Conservation (phyloP, 1,139 yeast genomes). For the Diutina ranongensis region DNA sequence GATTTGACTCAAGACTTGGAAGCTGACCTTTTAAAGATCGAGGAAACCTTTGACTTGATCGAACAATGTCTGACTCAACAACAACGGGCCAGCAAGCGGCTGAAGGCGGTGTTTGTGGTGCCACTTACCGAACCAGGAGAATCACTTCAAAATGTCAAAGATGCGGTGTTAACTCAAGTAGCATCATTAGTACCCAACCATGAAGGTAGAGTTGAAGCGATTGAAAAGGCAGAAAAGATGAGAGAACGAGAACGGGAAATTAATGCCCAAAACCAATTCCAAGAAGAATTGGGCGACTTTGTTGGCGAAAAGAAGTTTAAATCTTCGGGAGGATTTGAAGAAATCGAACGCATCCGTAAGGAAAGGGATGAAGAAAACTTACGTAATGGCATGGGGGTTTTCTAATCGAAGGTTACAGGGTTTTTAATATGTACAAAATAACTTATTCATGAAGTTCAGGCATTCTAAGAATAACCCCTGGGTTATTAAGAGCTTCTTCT, state of each 20-base stretch:
- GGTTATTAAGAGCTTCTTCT: constrained; percentile 62
- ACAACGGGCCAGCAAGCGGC: constrained; percentile 22
- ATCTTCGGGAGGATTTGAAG: constrained; percentile 82
- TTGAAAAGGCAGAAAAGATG: constrained; percentile 72
- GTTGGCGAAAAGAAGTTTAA: constrained; percentile 68
- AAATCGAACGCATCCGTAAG: constrained; percentile 59
- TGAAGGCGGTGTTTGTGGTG: constrained; percentile 19
- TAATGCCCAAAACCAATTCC: constrained; percentile 52
- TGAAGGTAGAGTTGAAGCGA: constrained; percentile 75
- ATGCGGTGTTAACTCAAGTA: constrained; percentile 74
- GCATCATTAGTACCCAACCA: constrained; percentile 74
- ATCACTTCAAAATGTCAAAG: constrained; percentile 54
- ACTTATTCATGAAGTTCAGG: constrained; percentile 35
- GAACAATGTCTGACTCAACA: constrained; percentile 78
- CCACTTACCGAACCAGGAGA: constrained; percentile 58
- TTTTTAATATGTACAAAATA: not conserved
- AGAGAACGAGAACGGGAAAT: constrained; percentile 63
- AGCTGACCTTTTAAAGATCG: constrained; percentile 71
- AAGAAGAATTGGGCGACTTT: constrained; percentile 79
- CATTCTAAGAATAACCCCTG: constrained; percentile 72
- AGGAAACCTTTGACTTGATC: constrained; percentile 71
- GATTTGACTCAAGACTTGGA: constrained; percentile 69
- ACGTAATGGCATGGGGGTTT: constrained; percentile 5
- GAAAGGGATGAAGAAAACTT: constrained; percentile 60
- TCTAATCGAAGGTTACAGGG: not conserved